phyloP scores from a whole-genome alignment of 495 filamentous ascomycete species.

The Hypoxylon intermedium region DNA sequence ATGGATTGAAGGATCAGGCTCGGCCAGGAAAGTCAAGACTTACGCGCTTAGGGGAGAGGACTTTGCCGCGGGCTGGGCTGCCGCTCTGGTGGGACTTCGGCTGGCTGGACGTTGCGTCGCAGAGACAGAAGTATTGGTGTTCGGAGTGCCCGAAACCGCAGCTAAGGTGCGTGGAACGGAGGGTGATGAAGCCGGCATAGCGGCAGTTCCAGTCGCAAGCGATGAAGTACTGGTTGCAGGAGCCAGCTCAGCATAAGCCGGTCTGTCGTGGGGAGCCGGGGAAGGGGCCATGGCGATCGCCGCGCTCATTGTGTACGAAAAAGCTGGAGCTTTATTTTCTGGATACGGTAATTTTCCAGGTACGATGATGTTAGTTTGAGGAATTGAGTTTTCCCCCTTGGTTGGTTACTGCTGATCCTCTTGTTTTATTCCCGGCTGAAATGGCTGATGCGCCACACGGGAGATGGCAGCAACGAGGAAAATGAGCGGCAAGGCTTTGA shows the following conservation, averaged over 20 bases:
- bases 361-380: conserved; percentile 31
- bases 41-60: conserved; percentile 61
- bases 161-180: conserved; percentile 52
- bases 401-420: conserved; percentile 28
- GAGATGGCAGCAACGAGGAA: conserved; percentile 27
- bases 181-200: conserved; percentile 50
- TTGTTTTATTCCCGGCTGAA: conserved; percentile 41
- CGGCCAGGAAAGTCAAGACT: conserved; percentile 42
- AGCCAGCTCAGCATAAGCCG: conserved; percentile 56
- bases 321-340: conserved; percentile 22
- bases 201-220: conserved; percentile 40
- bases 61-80: conserved; percentile 50
- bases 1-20: conserved; percentile 39
- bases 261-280: conserved; percentile 64
- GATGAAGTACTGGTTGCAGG: conserved; percentile 47
- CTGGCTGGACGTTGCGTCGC: conserved; percentile 55
- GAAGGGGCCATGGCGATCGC: conserved; percentile 67
- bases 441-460: conserved; percentile 41
- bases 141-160: conserved; percentile 52
- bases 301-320: conserved; percentile 60
- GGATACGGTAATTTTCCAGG: conserved; percentile 31
- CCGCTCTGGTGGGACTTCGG: conserved; percentile 55
- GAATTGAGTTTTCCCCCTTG: conserved; percentile 24
- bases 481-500: conserved; percentile 12
- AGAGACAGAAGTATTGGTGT: conserved; percentile 39